Evolutionary conservation across 202 grass and related monocot genomes (phyloP).

Genomic region (Alloteropsis angusta): DNA sequence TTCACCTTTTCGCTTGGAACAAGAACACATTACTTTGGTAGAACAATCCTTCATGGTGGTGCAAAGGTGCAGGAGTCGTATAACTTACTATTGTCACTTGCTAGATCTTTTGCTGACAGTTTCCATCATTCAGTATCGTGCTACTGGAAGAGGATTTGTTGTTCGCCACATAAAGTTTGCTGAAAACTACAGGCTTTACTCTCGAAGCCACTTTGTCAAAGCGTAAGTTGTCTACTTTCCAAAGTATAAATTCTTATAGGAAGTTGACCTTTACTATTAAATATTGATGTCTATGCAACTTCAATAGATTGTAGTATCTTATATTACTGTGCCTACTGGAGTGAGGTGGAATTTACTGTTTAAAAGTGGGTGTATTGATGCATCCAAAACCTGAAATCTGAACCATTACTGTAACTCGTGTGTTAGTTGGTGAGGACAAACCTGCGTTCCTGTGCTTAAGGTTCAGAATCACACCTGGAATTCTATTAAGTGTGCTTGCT

Average conservation of each 20-base stretch:
- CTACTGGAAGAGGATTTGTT: slow-evolving; percentile 37
- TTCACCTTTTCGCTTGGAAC: slow-evolving; percentile 99
- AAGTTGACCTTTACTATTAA: not conserved
- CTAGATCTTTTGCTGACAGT: not conserved
- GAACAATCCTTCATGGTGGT: slow-evolving; percentile 97
- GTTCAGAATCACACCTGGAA: not conserved
- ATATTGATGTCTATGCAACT: not conserved
- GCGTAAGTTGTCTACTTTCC: slow-evolving; percentile 54
- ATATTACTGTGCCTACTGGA: no score
- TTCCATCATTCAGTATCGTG: slow-evolving; percentile 60
- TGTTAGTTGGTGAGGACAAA: not conserved
- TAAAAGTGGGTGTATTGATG: no score
- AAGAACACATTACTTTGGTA: slow-evolving; percentile 94
- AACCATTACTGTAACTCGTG: not conserved
- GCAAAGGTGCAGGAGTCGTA: slow-evolving; percentile 45
- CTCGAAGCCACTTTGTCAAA: slow-evolving; percentile 97
- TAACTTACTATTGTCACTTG: not conserved
- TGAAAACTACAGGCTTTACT: slow-evolving; percentile 91
- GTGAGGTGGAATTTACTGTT: not conserved
- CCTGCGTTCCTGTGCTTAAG: not conserved
- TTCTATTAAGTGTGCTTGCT: slow-evolving; percentile 2
- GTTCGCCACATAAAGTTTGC: slow-evolving; percentile 71
- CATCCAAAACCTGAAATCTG: not conserved
- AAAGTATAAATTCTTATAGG: not conserved
- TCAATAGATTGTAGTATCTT: not conserved